Conservation (phyloP, 345 rosid species). For the Melaleuca quinquenervia region DNA sequence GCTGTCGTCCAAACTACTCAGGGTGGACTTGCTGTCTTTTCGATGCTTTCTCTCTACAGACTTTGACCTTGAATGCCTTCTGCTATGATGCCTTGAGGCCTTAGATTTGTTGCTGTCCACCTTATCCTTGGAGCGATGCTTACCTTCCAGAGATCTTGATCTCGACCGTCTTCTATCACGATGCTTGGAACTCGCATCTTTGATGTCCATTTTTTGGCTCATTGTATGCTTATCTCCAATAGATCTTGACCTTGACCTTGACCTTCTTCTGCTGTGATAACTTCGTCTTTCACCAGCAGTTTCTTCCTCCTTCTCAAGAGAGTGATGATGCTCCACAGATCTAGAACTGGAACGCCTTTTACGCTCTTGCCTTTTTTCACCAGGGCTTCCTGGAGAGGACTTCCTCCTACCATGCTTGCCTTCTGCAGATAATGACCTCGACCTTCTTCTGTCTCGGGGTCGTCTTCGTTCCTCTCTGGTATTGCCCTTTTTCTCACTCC, state of each 20-base stretch:
- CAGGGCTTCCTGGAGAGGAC: slow-evolving; percentile 22
- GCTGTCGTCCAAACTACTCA: slow-evolving; percentile 34
- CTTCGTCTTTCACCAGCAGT: background rate
- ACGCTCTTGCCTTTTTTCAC: slow-evolving; percentile 32
- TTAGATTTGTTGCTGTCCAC: slow-evolving; percentile 30
- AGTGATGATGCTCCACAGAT: slow-evolving; percentile 26
- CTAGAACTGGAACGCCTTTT: slow-evolving; percentile 45
- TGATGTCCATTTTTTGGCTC: slow-evolving; percentile 13
- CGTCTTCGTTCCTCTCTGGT: slow-evolving; percentile 24
- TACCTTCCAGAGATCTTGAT: slow-evolving; percentile 58
- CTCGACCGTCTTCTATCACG: slow-evolving; percentile 52
- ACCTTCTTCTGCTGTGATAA: slow-evolving; percentile 1
- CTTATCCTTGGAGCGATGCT: slow-evolving; percentile 26
- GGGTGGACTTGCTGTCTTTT: slow-evolving; percentile 40
- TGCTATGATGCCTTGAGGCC: slow-evolving; percentile 40
- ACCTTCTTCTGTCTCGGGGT: slow-evolving; percentile 25
- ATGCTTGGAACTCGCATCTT: slow-evolving; percentile 27
- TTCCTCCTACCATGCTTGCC: slow-evolving; percentile 17
- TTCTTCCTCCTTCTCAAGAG: slow-evolving; percentile 17
- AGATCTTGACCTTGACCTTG: slow-evolving; percentile 21
- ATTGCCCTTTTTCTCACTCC: slow-evolving; percentile 25
- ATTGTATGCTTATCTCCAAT: slow-evolving; percentile 6
- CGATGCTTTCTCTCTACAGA: slow-evolving; percentile 44
- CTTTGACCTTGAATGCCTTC: slow-evolving; percentile 55
- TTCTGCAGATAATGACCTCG: slow-evolving; percentile 55